Evolutionary conservation across 2,329 filamentous ascomycete genomes (phyloP).

Genomic region (Trichoderma cornu-damae): DNA sequence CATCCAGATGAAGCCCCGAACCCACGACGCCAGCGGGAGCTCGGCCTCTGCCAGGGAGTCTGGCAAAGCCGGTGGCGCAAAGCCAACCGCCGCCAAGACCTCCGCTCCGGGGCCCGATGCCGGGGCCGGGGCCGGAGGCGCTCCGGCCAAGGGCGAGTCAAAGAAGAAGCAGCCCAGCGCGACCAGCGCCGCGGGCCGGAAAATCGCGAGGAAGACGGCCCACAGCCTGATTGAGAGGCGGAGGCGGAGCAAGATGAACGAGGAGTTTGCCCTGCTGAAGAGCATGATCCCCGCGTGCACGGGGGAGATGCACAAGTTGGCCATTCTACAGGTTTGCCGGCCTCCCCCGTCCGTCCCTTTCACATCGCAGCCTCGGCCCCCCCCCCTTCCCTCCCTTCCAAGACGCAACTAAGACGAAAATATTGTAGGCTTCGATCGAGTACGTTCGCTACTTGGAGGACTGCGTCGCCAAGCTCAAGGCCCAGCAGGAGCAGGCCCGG

Average conservation of each 20-base stretch:
- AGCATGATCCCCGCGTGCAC: constrained; percentile 91
- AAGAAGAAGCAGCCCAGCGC: constrained; percentile 75
- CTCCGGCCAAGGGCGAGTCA: constrained; percentile 28
- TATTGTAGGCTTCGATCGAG: constrained; percentile 78
- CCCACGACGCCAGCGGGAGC: constrained; percentile 35
- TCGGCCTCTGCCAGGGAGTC: constrained; percentile 25
- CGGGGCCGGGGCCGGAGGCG: constrained; percentile 23
- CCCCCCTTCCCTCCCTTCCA: no score
- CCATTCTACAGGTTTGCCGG: constrained; percentile 74
- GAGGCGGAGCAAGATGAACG: constrained; percentile 94
- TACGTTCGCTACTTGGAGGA: constrained; percentile 92
- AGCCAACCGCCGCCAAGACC: constrained; percentile 23
- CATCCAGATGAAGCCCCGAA: constrained; percentile 86
- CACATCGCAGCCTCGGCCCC: no score
- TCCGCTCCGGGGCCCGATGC: constrained; percentile 17
- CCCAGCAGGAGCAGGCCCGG: constrained; percentile 40
- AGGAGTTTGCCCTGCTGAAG: constrained; percentile 91
- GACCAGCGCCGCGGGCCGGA: constrained; percentile 81
- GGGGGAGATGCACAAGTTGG: constrained; percentile 98
- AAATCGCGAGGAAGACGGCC: constrained; percentile 92
- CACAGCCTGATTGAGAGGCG: constrained; percentile 91
- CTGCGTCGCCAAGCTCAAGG: constrained; percentile 76
- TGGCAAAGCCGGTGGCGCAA: constrained; percentile 23
- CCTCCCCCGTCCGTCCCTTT: no score
- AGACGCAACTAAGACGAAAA: not conserved